These are phyloP conservation scores for Cercospora zeina DNA, from an alignment of 2,329 filamentous ascomycete species.

Conservation along the genomic window DNA sequence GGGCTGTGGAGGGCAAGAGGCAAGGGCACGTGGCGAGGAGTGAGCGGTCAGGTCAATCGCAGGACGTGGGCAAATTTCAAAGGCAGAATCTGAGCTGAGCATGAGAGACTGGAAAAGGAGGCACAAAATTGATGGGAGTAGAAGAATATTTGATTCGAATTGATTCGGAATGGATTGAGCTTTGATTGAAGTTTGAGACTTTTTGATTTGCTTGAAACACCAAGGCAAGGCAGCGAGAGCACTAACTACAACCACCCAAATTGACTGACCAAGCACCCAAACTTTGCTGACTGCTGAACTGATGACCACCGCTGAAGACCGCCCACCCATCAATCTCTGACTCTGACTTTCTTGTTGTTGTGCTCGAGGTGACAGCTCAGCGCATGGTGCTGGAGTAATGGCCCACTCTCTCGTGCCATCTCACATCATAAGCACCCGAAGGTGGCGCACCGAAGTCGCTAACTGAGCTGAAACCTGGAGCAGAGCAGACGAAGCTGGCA, in stretches of 20 bases:
- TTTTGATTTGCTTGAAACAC: not conserved
- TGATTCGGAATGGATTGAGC: not conserved
- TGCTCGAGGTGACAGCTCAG: not conserved
- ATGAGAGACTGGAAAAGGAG: not conserved
- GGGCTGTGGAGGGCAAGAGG: not conserved
- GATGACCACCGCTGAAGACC: not conserved
- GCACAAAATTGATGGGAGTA: not conserved
- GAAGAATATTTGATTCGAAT: not conserved
- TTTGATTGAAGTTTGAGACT: not conserved
- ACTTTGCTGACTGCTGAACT: not conserved
- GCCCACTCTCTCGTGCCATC: slow-evolving; percentile 8
- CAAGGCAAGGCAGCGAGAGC: slow-evolving; percentile 8
- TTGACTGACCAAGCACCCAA: not conserved
- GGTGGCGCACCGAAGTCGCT: slow-evolving; percentile 2
- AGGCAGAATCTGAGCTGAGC: not conserved
- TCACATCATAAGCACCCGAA: slow-evolving; percentile 12
- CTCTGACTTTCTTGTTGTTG: not conserved
- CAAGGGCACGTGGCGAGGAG: not conserved
- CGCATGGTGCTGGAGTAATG: slow-evolving; percentile 9
- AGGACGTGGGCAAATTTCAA: not conserved
- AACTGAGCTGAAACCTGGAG: not conserved
- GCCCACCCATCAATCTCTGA: slow-evolving; percentile 2
- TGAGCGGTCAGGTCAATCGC: not conserved
- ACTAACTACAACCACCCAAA: slow-evolving; percentile 2
- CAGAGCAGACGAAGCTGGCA: not conserved